Conservation (phyloP, 2,329 filamentous ascomycete species). For the Purpureocillium lavendulum region DNA sequence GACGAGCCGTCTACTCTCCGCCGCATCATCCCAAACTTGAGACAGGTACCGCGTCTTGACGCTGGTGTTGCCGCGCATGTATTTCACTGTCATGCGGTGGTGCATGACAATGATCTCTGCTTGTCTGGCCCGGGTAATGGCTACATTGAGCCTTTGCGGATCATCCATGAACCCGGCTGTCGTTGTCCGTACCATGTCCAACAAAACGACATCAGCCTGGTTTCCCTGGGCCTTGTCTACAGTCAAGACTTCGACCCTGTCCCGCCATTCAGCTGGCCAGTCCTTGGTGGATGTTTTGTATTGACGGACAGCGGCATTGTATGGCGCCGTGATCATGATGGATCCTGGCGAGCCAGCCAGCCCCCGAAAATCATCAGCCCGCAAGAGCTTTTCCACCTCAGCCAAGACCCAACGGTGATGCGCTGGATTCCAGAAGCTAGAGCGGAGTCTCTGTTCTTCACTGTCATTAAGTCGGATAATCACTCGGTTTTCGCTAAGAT, state of each 20-base stretch:
- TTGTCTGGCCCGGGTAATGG: conserved; percentile 33
- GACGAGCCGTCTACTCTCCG: background rate
- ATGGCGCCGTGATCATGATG: conserved; percentile 36
- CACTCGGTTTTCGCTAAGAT: conserved; percentile 25
- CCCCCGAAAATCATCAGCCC: conserved; percentile 21
- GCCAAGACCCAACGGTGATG: conserved; percentile 29
- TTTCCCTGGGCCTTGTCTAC: conserved; percentile 38
- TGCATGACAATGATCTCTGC: conserved; percentile 39
- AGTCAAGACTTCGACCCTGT: conserved; percentile 30
- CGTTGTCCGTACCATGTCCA: conserved; percentile 35
- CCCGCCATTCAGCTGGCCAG: conserved; percentile 17
- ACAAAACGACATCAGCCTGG: conserved; percentile 37
- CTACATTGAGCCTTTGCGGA: conserved; percentile 34
- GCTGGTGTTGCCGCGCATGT: conserved; percentile 1
- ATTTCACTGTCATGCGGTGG: conserved; percentile 19
- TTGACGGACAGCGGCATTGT: conserved; percentile 26
- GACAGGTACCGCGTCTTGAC: conserved; percentile 15
- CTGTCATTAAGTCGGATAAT: conserved; percentile 22
- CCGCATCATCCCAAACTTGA: conserved; percentile 22
- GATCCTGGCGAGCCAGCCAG: conserved; percentile 19
- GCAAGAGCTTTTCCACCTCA: conserved; percentile 21
- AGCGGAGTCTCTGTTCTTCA: conserved; percentile 16
- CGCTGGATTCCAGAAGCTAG: conserved; percentile 30
- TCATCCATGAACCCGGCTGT: conserved; percentile 33
- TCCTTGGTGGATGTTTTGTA: conserved; percentile 22